A percentile compares a stretch with the other conserved stretches of the same genome.
Conservation (phyloP, 345 rosid genomes). For the Aurinia saxatilis region DNA sequence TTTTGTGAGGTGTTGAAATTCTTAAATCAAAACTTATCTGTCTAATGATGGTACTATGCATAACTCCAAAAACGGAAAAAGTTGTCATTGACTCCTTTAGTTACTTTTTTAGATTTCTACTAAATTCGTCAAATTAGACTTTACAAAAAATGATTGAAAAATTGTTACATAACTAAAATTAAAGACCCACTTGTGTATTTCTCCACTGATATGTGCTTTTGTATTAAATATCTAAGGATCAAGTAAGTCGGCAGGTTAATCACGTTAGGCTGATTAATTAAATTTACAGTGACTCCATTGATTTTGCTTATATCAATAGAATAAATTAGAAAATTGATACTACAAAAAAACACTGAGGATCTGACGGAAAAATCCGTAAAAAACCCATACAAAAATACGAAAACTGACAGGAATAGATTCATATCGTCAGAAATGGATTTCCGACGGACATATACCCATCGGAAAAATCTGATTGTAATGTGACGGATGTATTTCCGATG, state of each 20-base stretch:
- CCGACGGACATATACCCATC: no score
- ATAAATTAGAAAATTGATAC: background rate
- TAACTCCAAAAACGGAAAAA: conserved; percentile 29
- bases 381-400: no score
- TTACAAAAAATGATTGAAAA: conserved; percentile 12
- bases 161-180: background rate
- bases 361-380: no score
- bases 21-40: conserved; percentile 11
- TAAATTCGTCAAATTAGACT: conserved; percentile 22
- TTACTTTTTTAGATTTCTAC: background rate
- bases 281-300: background rate
- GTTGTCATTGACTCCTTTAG: conserved; percentile 21
- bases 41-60: conserved; percentile 24
- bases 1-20: conserved; percentile 30
- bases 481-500: no score
- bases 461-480: no score
- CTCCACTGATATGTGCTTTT: conserved; percentile 5
- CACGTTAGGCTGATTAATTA: background rate
- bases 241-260: conserved; percentile 21
- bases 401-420: no score
- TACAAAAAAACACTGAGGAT: no score
- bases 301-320: background rate
- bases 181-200: conserved; percentile 14
- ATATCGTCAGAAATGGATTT: no score
- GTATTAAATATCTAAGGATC: conserved; percentile 12